Percentiles rank a stretch among this genome's conserved stretches.
These are phyloP conservation scores for Mikania micrantha DNA, from an alignment of 129 eudicot species.

Conservation along the genomic window DNA sequence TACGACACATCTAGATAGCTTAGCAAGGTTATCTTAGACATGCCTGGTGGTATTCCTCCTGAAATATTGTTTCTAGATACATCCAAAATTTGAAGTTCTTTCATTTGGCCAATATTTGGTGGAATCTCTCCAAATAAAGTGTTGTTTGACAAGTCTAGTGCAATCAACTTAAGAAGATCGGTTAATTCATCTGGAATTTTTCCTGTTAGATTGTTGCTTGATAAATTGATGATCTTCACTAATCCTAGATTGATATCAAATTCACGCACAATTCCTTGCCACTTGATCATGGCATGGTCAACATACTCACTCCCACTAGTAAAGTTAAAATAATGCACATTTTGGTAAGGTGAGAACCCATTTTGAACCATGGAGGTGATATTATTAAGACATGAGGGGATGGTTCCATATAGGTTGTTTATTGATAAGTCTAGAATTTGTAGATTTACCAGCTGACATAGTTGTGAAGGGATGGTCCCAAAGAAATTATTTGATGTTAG, in stretches of 20 bases:
- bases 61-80: constrained; percentile 12
- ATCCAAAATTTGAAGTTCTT: constrained; percentile 4
- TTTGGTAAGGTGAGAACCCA: neutral
- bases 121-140: constrained; percentile 10
- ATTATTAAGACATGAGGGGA: too few relatives aligned
- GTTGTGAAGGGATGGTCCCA: too few relatives aligned
- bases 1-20: constrained; percentile 17
- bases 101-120: constrained; percentile 14
- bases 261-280: neutral
- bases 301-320: neutral
- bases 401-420: too few relatives aligned
- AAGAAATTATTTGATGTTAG: too few relatives aligned
- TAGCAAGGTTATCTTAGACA: neutral
- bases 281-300: neutral
- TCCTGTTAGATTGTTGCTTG: constrained; percentile 22
- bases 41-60: constrained; percentile 18
- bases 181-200: neutral
- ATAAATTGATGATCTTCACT: constrained; percentile 20
- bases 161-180: constrained; percentile 1
- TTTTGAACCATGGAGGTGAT: constrained; percentile 5
- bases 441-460: too few relatives aligned
- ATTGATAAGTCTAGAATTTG: too few relatives aligned
- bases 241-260: neutral
- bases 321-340: neutral
- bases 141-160: constrained; percentile 18